A percentile compares a stretch with the other conserved stretches of the same genome.
Conservation (phyloP, 169 alveolate genomes). For the Cardiosporidium cionae region DNA sequence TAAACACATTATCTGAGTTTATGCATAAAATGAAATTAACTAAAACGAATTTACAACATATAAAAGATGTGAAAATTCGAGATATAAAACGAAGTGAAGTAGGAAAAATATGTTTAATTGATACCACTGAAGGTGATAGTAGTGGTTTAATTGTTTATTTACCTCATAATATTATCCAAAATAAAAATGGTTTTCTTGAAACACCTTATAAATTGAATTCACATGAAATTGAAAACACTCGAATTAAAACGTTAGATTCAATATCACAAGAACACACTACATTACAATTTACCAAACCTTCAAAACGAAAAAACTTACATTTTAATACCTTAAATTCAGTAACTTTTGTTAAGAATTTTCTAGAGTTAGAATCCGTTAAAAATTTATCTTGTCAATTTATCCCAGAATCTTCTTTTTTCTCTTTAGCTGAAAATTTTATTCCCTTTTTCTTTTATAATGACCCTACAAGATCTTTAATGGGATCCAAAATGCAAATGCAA, state of each 20-base stretch:
- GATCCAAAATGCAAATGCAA: conserved; percentile 46
- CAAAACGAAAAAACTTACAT: conserved; percentile 19
- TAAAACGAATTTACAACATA: neutral
- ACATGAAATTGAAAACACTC: conserved; percentile 17
- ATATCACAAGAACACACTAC: conserved; percentile 17
- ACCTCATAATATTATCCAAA: conserved; percentile 1
- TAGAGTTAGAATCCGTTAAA: neutral
- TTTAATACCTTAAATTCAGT: conserved; percentile 2
- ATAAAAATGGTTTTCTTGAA: conserved; percentile 15
- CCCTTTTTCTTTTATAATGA: conserved; percentile 42
- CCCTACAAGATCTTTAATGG: conserved; percentile 44
- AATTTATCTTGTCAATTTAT: conserved; percentile 5
- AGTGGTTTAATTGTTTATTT: conserved; percentile 26
- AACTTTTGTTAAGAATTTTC: conserved; percentile 16
- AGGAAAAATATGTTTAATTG: conserved; percentile 21
- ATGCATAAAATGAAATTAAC: conserved; percentile 8
- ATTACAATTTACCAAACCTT: conserved; percentile 6
- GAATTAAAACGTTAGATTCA: conserved; percentile 13
- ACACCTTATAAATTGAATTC: conserved; percentile 19
- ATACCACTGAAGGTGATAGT: conserved; percentile 25
- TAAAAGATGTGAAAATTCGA: conserved; percentile 10
- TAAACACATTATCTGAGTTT: conserved; percentile 19
- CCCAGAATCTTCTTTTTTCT: no score
- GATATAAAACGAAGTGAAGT: conserved; percentile 13
- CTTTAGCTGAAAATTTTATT: conserved; percentile 34